phyloP scores from a whole-genome alignment of 2,329 filamentous ascomycete species.

The Trichoderma sp. region DNA sequence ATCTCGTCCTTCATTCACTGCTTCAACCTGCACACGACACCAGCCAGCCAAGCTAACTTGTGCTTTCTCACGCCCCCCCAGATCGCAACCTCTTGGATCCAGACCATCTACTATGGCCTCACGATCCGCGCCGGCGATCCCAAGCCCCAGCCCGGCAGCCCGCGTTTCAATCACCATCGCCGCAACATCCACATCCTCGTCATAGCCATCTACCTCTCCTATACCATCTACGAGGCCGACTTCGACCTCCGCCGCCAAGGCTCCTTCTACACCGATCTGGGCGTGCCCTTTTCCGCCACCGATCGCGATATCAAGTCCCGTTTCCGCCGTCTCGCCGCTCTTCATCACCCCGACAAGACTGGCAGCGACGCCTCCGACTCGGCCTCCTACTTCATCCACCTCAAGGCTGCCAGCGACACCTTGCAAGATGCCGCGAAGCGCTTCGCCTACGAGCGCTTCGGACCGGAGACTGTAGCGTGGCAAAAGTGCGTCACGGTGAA shows the following conservation, averaged over 20 bases:
- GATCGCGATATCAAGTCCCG: conserved; percentile 78
- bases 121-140: conserved; percentile 87
- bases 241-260: conserved; percentile 68
- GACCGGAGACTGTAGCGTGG: conserved; percentile 67
- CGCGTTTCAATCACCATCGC: conserved; percentile 69
- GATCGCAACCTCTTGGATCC: conserved; percentile 75
- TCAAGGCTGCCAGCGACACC: conserved; percentile 81
- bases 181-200: conserved; percentile 81
- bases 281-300: conserved; percentile 63
- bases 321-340: conserved; percentile 72
- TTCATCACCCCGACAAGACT: conserved; percentile 83
- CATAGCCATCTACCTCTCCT: conserved; percentile 78
- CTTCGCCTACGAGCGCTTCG: conserved; percentile 89
- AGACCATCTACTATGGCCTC: conserved; percentile 80
- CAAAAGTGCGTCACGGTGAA: conserved; percentile 62
- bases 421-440: conserved; percentile 72
- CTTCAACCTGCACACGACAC: background rate
- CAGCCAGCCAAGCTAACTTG: conserved; percentile 12
- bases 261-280: conserved; percentile 77
- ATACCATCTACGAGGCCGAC: conserved; percentile 91
- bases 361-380: conserved; percentile 34
- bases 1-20: background rate
- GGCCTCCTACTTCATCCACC: conserved; percentile 66
- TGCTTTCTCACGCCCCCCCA: conserved; percentile 35
- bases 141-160: conserved; percentile 67